These are phyloP conservation scores for Cardamine occulta DNA, from an alignment of 345 rosid species.

Conservation along the genomic window DNA sequence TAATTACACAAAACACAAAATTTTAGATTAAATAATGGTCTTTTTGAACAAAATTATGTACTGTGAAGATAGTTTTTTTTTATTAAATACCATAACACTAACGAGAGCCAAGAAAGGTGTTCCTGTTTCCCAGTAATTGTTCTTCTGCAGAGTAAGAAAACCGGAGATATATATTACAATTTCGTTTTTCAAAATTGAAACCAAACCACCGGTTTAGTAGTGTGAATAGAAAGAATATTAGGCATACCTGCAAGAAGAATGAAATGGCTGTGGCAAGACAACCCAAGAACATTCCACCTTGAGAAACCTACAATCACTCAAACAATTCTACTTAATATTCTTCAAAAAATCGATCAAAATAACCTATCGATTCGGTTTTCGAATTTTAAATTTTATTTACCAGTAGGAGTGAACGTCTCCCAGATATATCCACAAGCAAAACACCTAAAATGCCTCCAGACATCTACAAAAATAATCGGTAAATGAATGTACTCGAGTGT, in stretches of 20 bases:
- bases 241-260: constrained; percentile 57
- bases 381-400: constrained; percentile 42
- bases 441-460: constrained; percentile 71
- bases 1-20: neutral
- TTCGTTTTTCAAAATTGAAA: neutral
- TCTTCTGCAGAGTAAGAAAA: constrained; percentile 49
- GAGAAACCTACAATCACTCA: constrained; percentile 58
- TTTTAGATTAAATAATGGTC: neutral
- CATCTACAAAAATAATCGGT: constrained; percentile 48
- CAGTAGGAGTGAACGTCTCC: constrained; percentile 76
- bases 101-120: constrained; percentile 42
- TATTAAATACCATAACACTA: constrained; percentile 41
- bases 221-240: neutral
- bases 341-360: neutral
- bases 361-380: neutral
- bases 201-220: neutral
- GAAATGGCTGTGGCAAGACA: constrained; percentile 64
- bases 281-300: constrained; percentile 77
- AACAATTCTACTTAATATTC: neutral
- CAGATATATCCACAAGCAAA: constrained; percentile 70
- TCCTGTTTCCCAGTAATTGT: constrained; percentile 45
- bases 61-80: constrained; percentile 3
- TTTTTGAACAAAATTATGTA: neutral
- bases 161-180: neutral
- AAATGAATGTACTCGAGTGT: neutral